Conservation (phyloP, 768 basidiomycete genomes). For the Porpolomopsis calyptriformis region DNA sequence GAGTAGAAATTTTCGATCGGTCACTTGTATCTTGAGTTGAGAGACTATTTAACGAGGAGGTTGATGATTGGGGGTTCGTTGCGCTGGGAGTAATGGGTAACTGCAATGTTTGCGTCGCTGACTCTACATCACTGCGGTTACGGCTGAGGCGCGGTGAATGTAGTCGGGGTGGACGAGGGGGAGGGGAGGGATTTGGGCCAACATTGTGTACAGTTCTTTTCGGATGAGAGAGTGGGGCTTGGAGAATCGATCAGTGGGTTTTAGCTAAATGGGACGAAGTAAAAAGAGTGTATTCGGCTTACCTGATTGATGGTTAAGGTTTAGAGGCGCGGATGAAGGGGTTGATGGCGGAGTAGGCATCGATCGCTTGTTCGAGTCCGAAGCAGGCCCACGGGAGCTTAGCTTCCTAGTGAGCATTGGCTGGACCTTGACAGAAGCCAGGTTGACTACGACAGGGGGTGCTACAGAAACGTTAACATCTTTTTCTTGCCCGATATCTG, state of each 20-base stretch:
- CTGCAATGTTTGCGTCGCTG: constrained; percentile 49
- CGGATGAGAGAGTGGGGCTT: constrained; percentile 64
- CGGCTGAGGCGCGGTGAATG: constrained; percentile 42
- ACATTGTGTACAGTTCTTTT: constrained; percentile 47
- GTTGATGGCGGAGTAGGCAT: constrained; percentile 18
- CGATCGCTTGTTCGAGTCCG: not conserved
- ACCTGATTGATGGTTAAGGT: constrained; percentile 56
- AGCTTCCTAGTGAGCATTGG: constrained; percentile 14
- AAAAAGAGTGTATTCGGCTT: constrained; percentile 11
- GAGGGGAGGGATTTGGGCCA: constrained; percentile 33
- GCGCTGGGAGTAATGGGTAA: too few relatives aligned
- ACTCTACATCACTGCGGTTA: constrained; percentile 39
- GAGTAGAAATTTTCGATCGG: not conserved
- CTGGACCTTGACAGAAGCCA: constrained; percentile 17
- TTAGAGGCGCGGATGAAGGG: constrained; percentile 26
- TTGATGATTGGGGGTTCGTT: too few relatives aligned
- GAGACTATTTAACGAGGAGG: too few relatives aligned
- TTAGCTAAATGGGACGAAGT: constrained; percentile 1
- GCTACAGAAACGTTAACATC: constrained; percentile 51
- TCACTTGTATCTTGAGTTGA: not conserved
- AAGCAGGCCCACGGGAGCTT: constrained; percentile 15
- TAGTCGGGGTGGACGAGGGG: constrained; percentile 55
- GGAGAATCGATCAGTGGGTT: constrained; percentile 33
- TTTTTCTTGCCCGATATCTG: constrained; percentile 53
- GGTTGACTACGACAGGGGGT: constrained; percentile 46